Percentiles rank a stretch among this genome's conserved stretches.
Evolutionary conservation across 495 filamentous ascomycete genomes (phyloP).

Genomic region (Bathelium albidoporum): DNA sequence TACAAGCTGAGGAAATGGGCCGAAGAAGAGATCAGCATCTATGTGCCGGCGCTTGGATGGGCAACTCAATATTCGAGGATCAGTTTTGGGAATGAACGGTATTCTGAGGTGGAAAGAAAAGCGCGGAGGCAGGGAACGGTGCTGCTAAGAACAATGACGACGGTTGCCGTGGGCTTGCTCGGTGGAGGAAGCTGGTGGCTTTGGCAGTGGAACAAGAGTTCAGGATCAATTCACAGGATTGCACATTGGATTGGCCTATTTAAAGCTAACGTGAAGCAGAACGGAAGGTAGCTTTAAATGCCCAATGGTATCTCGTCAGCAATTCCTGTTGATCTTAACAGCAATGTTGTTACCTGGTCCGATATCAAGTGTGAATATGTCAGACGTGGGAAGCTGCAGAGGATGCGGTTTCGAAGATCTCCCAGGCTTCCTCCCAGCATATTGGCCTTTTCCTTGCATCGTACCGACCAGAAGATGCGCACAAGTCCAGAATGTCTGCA

Average conservation of each 20-base stretch:
- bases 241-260: not conserved
- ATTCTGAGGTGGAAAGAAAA: slow-evolving; percentile 65
- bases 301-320: too few relatives aligned
- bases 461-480: too few relatives aligned
- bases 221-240: not conserved
- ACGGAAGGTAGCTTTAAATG: not conserved
- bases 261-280: not conserved
- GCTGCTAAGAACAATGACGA: slow-evolving; percentile 29
- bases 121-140: slow-evolving; percentile 59
- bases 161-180: not conserved
- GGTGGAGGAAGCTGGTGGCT: slow-evolving; percentile 8
- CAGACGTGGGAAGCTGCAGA: too few relatives aligned
- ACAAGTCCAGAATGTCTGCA: too few relatives aligned
- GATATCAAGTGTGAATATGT: too few relatives aligned
- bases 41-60: slow-evolving; percentile 68
- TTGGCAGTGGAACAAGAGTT: slow-evolving; percentile 4
- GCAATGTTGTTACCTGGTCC: too few relatives aligned
- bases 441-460: too few relatives aligned
- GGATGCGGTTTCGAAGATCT: too few relatives aligned
- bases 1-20: slow-evolving; percentile 74
- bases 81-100: slow-evolving; percentile 84
- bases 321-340: too few relatives aligned
- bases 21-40: slow-evolving; percentile 74
- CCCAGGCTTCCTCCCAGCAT: too few relatives aligned
- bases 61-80: slow-evolving; percentile 88